Percentiles rank a stretch among this genome's conserved stretches.
Evolutionary conservation across 495 filamentous ascomycete species (phyloP).

Genomic region (Pseudotulostoma volvatum): DNA sequence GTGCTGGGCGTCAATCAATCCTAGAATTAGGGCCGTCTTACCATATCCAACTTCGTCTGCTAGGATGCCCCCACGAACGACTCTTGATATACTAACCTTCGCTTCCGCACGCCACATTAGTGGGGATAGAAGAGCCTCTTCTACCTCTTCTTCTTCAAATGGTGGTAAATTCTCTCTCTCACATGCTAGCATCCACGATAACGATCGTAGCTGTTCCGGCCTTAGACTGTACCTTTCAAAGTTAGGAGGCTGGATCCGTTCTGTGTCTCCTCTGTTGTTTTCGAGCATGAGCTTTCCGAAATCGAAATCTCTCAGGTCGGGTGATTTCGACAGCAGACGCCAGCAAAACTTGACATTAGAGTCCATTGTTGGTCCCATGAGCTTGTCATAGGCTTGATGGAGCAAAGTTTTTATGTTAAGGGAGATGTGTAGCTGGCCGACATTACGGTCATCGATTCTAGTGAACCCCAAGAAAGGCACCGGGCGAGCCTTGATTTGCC

Average conservation of each 20-base stretch:
- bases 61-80: slow-evolving; percentile 49
- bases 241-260: slow-evolving; percentile 21
- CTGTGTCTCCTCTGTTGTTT: slow-evolving; percentile 28
- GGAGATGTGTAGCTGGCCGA: slow-evolving; percentile 27
- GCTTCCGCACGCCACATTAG: slow-evolving; percentile 50
- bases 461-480: slow-evolving; percentile 29
- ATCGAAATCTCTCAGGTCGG: slow-evolving; percentile 13
- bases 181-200: slow-evolving; percentile 50
- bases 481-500: slow-evolving; percentile 31
- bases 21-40: slow-evolving; percentile 62
- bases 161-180: slow-evolving; percentile 30
- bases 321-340: slow-evolving; percentile 35
- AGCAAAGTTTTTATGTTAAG: slow-evolving; percentile 39
- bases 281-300: too few species aligned
- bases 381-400: slow-evolving; percentile 36
- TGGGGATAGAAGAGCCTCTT: slow-evolving; percentile 42
- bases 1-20: slow-evolving; percentile 38
- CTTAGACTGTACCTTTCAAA: slow-evolving; percentile 26
- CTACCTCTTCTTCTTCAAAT: slow-evolving; percentile 50
- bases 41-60: slow-evolving; percentile 70
- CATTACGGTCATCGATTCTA: slow-evolving; percentile 12
- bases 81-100: slow-evolving; percentile 21
- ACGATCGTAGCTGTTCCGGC: slow-evolving; percentile 40
- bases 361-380: too few species aligned
- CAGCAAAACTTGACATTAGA: slow-evolving; percentile 21